phyloP scores from a whole-genome alignment of 345 rosid genomes.

The Gossypioides kirkii region DNA sequence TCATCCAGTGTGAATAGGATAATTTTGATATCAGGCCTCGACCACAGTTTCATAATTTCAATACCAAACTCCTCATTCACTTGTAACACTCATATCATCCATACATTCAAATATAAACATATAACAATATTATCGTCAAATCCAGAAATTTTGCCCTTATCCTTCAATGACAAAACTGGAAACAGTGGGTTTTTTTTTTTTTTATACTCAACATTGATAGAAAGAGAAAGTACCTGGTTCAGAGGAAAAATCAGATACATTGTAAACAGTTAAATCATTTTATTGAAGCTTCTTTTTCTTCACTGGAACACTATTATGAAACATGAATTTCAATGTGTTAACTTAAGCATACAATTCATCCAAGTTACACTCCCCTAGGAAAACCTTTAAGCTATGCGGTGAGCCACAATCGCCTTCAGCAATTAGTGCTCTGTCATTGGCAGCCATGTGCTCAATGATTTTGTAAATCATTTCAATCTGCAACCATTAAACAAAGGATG shows the following conservation, averaged over 20 bases:
- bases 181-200: background rate
- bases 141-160: background rate
- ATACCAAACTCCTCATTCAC: too few species aligned
- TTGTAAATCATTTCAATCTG: constrained; percentile 99
- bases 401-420: constrained; percentile 97
- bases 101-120: too few species aligned
- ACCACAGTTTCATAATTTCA: background rate
- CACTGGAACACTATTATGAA: constrained; percentile 11
- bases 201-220: background rate
- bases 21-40: too few species aligned
- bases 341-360: constrained; percentile 52
- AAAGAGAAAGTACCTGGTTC: background rate
- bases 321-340: background rate
- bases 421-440: constrained; percentile 81
- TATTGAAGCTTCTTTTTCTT: constrained; percentile 22
- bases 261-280: background rate
- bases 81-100: too few species aligned
- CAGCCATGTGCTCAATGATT: constrained; percentile 92
- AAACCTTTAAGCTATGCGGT: constrained; percentile 84
- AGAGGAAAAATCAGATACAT: background rate
- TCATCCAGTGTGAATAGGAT: too few species aligned
- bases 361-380: constrained; percentile 75
- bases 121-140: background rate
- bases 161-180: background rate
- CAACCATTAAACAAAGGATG: constrained; percentile 14